phyloP scores from a whole-genome alignment of 2,329 filamentous ascomycete genomes.

The Penicillium verrucosum region DNA sequence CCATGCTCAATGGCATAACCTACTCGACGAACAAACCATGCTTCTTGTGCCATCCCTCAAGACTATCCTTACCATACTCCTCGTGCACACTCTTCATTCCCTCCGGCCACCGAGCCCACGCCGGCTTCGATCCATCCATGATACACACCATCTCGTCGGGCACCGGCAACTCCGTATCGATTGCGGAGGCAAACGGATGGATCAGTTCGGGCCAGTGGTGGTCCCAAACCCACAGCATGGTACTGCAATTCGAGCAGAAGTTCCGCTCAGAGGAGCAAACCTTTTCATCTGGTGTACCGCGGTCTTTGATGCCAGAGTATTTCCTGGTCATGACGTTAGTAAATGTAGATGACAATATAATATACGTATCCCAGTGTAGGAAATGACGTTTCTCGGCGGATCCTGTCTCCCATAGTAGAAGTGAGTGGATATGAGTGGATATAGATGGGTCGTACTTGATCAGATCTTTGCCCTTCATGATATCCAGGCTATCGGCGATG shows the following conservation, averaged over 20 bases:
- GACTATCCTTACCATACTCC: constrained; percentile 37
- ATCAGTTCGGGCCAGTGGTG: constrained; percentile 48
- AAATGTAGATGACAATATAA: too few relatives aligned
- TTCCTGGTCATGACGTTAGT: constrained; percentile 32
- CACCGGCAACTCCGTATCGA: constrained; percentile 46
- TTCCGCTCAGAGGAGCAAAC: constrained; percentile 45
- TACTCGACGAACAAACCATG: constrained; percentile 37
- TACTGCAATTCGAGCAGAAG: constrained; percentile 48
- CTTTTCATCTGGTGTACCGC: constrained; percentile 40
- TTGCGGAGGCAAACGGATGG: constrained; percentile 50
- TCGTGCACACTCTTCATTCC: constrained; percentile 46
- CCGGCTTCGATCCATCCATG: constrained; percentile 44
- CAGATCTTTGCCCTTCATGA: constrained; percentile 42
- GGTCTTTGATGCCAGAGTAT: constrained; percentile 45
- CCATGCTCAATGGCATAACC: neutral
- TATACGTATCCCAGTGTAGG: neutral
- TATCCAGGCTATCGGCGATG: constrained; percentile 42
- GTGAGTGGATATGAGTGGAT: too few relatives aligned
- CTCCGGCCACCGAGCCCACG: constrained; percentile 49
- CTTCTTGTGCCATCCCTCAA: constrained; percentile 49
- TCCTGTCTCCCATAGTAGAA: too few relatives aligned
- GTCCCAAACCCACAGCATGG: constrained; percentile 50
- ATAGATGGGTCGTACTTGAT: constrained; percentile 40
- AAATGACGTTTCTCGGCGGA: neutral
- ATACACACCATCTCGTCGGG: constrained; percentile 50